These are phyloP conservation scores for Talaromyces trachyspermus DNA, from an alignment of 495 filamentous ascomycete genomes.

Conservation along the genomic window DNA sequence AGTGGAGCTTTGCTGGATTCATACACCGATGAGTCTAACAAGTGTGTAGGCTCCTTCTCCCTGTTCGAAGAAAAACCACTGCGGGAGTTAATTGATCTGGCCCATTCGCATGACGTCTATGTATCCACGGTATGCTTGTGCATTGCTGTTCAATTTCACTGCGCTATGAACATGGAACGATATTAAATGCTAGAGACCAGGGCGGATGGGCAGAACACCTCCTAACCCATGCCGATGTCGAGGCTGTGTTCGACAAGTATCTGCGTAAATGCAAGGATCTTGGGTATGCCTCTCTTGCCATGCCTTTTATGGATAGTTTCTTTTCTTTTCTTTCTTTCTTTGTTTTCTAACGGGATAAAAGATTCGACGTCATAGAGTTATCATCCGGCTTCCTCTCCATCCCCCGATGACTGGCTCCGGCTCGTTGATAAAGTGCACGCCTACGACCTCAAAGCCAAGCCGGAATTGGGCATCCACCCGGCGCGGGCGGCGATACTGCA, in stretches of 20 bases:
- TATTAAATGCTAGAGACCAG: conserved; percentile 12
- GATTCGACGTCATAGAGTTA: conserved; percentile 50
- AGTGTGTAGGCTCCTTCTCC: conserved; percentile 38
- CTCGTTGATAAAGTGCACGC: conserved; percentile 46
- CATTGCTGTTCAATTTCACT: too few species aligned
- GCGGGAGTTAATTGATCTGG: conserved; percentile 45
- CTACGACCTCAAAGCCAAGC: conserved; percentile 47
- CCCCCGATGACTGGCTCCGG: conserved; percentile 51
- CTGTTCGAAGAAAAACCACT: conserved; percentile 40
- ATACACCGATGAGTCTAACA: too few species aligned
- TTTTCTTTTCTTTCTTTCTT: background rate
- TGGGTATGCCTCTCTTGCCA: conserved; percentile 19
- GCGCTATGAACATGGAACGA: too few species aligned
- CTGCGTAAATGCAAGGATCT: conserved; percentile 44
- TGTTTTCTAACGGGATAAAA: conserved; percentile 6
- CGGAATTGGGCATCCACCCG: conserved; percentile 56
- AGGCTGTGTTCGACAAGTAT: conserved; percentile 43
- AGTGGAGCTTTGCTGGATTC: too few species aligned
- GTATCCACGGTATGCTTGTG: conserved; percentile 41
- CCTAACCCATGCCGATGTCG: conserved; percentile 38
- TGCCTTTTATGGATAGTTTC: background rate
- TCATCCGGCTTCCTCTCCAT: conserved; percentile 49
- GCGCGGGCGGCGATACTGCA: conserved; percentile 50
- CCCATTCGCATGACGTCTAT: conserved; percentile 46
- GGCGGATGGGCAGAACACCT: conserved; percentile 52